These are phyloP conservation scores for Phytophthora macrochlamydospora DNA, from an alignment of 352 stramenopile genomes.

Conservation along the genomic window DNA sequence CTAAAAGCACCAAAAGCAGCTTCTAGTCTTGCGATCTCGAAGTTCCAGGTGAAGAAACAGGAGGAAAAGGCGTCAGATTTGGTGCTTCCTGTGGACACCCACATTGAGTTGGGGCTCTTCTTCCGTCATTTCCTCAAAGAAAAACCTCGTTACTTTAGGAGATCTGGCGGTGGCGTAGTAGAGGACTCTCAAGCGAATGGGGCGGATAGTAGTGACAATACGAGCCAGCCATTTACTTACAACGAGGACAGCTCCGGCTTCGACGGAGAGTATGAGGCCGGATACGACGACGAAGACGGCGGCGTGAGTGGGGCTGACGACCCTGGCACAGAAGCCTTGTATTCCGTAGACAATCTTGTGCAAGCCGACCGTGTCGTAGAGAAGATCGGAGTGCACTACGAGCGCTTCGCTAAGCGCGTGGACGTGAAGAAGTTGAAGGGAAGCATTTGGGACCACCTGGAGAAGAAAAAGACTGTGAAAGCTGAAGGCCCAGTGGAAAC, in stretches of 20 bases:
- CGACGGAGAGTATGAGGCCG: conserved; percentile 38
- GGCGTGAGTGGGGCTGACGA: conserved; percentile 32
- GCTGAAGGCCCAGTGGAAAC: neutral
- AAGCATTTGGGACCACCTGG: conserved; percentile 92
- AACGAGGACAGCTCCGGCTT: conserved; percentile 50
- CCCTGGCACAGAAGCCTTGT: conserved; percentile 33
- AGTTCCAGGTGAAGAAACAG: conserved; percentile 58
- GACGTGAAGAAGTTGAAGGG: conserved; percentile 97
- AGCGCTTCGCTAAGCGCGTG: conserved; percentile 95
- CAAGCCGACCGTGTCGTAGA: conserved; percentile 93
- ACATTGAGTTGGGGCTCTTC: conserved; percentile 71
- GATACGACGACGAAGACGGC: conserved; percentile 54
- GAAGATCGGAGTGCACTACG: conserved; percentile 94
- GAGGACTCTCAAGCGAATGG: conserved; percentile 15
- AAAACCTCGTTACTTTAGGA: conserved; percentile 68
- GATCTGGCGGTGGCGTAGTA: conserved; percentile 15
- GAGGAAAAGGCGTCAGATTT: conserved; percentile 61
- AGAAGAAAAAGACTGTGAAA: conserved; percentile 36
- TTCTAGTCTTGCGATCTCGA: conserved; percentile 48
- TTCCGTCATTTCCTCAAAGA: conserved; percentile 84
- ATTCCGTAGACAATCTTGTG: conserved; percentile 69
- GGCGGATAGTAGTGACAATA: conserved; percentile 18
- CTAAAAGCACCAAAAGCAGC: conserved; percentile 47
- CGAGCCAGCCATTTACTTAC: conserved; percentile 34
- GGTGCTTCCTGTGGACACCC: conserved; percentile 78